Conservation (phyloP, 2,329 filamentous ascomycete species). For the Ceratocystis eucalypticola region DNA sequence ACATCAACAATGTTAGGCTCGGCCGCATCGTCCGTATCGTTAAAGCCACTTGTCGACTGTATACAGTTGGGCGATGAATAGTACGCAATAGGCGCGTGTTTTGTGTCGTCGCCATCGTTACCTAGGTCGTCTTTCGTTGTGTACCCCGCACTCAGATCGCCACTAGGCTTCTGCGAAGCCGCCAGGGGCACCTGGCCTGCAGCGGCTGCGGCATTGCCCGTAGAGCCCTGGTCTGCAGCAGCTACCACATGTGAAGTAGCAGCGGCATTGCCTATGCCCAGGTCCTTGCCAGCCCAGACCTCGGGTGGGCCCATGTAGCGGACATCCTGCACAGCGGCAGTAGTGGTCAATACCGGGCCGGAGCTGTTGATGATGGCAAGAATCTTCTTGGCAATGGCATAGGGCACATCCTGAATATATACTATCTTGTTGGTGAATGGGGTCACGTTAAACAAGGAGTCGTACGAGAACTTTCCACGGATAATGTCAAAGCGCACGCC, state of each 20-base stretch:
- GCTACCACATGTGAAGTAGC: background rate
- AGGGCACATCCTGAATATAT: conserved; percentile 70
- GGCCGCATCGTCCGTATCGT: conserved; percentile 28
- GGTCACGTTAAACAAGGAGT: conserved; percentile 73
- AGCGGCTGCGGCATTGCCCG: background rate
- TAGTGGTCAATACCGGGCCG: conserved; percentile 33
- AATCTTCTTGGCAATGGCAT: conserved; percentile 57
- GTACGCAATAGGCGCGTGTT: conserved; percentile 61
- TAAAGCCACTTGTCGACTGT: conserved; percentile 53
- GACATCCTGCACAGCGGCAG: conserved; percentile 28
- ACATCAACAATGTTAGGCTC: conserved; percentile 67
- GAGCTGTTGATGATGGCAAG: conserved; percentile 44
- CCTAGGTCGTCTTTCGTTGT: conserved; percentile 79
- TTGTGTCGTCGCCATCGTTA: conserved; percentile 74
- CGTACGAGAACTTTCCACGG: conserved; percentile 76
- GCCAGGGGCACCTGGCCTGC: conserved; percentile 7
- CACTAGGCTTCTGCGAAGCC: conserved; percentile 23
- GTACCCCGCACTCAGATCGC: conserved; percentile 53
- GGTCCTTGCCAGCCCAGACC: conserved; percentile 25
- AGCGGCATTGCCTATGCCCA: background rate
- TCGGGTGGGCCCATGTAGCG: conserved; percentile 40
- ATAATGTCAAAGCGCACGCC: conserved; percentile 93
- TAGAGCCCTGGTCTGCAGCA: background rate
- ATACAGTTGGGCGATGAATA: conserved; percentile 76
- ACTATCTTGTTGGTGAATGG: conserved; percentile 73